A percentile compares a stretch with the other conserved stretches of the same genome.
Conservation (phyloP, 495 filamentous ascomycete genomes). For the Aspergillus cavernicola region DNA sequence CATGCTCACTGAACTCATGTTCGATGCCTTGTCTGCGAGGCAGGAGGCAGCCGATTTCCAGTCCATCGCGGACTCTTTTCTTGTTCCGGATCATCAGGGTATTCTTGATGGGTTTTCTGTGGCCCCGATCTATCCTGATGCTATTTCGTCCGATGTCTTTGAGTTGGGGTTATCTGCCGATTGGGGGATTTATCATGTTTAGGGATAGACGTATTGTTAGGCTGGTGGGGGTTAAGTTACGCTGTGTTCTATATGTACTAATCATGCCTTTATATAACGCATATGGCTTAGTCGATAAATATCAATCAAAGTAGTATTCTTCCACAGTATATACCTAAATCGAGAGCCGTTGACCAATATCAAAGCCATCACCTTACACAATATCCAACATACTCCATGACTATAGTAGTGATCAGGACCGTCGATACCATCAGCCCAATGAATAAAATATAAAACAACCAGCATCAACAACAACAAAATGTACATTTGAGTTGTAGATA, state of each 20-base stretch:
- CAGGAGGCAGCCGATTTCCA: not conserved
- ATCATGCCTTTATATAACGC: no score
- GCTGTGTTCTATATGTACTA: not conserved
- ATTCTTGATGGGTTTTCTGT: not conserved
- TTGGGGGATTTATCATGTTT: not conserved
- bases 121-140: not conserved
- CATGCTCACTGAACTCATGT: constrained; percentile 9
- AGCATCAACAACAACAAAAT: no score
- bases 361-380: no score
- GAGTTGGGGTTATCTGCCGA: not conserved
- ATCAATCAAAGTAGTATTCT: no score
- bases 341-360: no score
- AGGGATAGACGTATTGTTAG: not conserved
- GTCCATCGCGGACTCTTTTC: not conserved
- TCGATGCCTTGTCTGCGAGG: not conserved
- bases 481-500: no score
- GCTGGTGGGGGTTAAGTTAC: not conserved
- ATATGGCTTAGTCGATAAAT: no score
- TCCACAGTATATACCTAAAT: no score
- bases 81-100: not conserved
- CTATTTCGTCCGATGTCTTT: not conserved
- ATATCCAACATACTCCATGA: no score
- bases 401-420: no score
- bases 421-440: no score
- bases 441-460: no score